These are phyloP conservation scores for Pelagomonas calceolata DNA, from an alignment of 108 stramenopile genomes.

Conservation along the genomic window DNA sequence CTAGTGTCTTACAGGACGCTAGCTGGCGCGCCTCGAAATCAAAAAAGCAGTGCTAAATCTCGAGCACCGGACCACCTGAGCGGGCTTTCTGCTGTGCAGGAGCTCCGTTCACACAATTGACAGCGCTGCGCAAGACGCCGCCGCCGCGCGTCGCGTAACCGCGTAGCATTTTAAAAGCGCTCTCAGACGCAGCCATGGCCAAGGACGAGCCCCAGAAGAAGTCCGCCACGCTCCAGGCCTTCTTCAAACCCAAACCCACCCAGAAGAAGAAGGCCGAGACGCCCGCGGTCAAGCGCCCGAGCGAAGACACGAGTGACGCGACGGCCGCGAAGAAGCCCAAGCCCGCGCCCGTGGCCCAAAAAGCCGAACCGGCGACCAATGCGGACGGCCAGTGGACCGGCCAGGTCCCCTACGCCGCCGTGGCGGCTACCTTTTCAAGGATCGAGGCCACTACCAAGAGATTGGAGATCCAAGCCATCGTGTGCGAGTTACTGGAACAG, in stretches of 20 bases:
- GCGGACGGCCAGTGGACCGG: not conserved
- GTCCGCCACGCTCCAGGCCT: not conserved
- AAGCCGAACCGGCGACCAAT: not conserved
- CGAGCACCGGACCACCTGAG: too few species aligned
- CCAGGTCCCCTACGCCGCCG: constrained; percentile 50
- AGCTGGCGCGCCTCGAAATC: too few species aligned
- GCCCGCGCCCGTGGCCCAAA: not conserved
- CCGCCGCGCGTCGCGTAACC: too few species aligned
- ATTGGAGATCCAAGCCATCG: constrained; percentile 71
- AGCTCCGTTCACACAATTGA: too few species aligned
- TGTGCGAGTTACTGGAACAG: constrained; percentile 57
- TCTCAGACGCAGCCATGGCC: too few species aligned
- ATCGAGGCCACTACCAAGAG: constrained; percentile 66
- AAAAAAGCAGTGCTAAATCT: too few species aligned
- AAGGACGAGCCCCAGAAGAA: too few species aligned
- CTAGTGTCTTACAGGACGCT: too few species aligned
- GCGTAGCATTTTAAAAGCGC: too few species aligned
- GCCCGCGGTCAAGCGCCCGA: not conserved
- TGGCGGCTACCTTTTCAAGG: constrained; percentile 52
- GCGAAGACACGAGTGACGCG: not conserved
- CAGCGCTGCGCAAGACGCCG: too few species aligned
- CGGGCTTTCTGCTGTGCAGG: too few species aligned
- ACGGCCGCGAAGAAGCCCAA: not conserved
- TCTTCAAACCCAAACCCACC: not conserved
- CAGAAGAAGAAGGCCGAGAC: not conserved